Percentiles rank a stretch among this genome's conserved stretches.
phyloP scores from a whole-genome alignment of 75 land plant genomes.

The Isoetes taiwanensis region DNA sequence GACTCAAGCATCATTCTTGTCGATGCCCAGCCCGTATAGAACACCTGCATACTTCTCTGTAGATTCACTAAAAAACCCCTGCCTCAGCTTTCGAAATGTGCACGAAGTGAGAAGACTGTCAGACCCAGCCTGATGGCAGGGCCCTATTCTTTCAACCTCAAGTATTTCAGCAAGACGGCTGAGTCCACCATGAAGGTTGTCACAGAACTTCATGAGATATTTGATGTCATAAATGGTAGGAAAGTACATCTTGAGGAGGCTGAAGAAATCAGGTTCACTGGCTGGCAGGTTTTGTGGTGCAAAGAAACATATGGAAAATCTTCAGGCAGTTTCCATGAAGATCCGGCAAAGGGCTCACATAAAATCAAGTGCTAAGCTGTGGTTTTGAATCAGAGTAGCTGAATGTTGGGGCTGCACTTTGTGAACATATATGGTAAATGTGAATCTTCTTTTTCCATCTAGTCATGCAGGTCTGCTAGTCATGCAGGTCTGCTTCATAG shows the following conservation, averaged over 20 bases:
- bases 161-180: conserved; percentile 51
- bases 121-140: conserved; percentile 49
- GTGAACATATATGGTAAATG: too few relatives aligned
- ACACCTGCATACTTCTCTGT: conserved; percentile 55
- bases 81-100: conserved; percentile 42
- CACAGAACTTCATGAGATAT: conserved; percentile 35
- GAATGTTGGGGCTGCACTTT: too few relatives aligned
- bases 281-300: conserved; percentile 38
- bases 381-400: too few relatives aligned
- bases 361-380: too few relatives aligned
- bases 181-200: conserved; percentile 42
- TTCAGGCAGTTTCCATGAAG: too few relatives aligned
- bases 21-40: conserved; percentile 43
- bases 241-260: conserved; percentile 33
- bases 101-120: conserved; percentile 52
- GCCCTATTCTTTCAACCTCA: conserved; percentile 50
- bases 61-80: conserved; percentile 33
- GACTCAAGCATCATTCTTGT: conserved; percentile 11
- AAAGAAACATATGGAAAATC: too few relatives aligned
- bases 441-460: too few relatives aligned
- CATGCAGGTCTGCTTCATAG: too few relatives aligned
- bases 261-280: conserved; percentile 28
- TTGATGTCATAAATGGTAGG: conserved; percentile 51
- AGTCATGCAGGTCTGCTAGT: too few relatives aligned
- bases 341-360: too few relatives aligned